Evolutionary conservation across 78 protist genomes (phyloP).

Genomic region (Cavenderia fasciculata): DNA sequence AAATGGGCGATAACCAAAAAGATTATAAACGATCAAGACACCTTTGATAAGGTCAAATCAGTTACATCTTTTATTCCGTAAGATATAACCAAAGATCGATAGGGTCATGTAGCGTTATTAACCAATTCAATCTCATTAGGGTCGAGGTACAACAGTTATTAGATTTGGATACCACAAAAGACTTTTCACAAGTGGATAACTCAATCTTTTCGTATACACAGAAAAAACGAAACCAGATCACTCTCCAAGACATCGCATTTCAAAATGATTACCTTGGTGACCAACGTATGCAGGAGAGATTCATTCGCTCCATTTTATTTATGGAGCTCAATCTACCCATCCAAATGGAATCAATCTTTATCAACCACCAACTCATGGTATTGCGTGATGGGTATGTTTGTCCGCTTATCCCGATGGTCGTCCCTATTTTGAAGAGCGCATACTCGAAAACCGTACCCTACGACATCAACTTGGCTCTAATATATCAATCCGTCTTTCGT

Average conservation of each 20-base stretch:
- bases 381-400: neutral
- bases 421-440: neutral
- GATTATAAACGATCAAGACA: neutral
- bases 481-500: neutral
- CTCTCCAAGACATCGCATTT: neutral
- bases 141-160: neutral
- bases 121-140: neutral
- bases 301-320: neutral
- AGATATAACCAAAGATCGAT: neutral
- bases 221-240: neutral
- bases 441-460: neutral
- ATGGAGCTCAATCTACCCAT: neutral
- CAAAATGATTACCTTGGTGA: neutral
- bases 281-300: neutral
- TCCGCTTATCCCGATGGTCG: neutral
- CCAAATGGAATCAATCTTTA: neutral
- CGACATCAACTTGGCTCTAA: too few relatives aligned
- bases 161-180: neutral
- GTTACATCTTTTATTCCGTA: neutral
- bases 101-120: neutral
- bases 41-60: neutral
- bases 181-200: neutral
- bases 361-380: neutral
- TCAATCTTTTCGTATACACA: neutral
- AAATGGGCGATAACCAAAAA: neutral